These are phyloP conservation scores for Mycosphaerella arachidis DNA, from an alignment of 2,329 filamentous ascomycete species.

Conservation along the genomic window DNA sequence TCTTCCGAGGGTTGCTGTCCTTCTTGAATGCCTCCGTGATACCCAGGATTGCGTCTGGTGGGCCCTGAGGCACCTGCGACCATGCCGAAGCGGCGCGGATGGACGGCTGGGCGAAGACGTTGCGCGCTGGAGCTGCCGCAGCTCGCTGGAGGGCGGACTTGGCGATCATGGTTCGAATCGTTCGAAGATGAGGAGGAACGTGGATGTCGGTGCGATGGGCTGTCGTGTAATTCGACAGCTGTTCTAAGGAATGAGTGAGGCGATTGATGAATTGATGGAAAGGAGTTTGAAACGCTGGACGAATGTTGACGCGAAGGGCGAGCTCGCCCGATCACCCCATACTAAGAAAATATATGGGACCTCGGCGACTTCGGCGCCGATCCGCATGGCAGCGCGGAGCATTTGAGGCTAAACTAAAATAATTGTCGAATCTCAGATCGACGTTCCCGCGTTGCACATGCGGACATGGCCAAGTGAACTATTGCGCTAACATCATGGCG, in stretches of 20 bases:
- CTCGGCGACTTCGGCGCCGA: background rate
- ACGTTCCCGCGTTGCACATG: background rate
- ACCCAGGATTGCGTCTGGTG: conserved; percentile 73
- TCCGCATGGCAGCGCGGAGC: background rate
- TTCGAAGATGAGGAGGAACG: background rate
- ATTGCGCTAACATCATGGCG: conserved; percentile 5
- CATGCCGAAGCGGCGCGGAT: conserved; percentile 72
- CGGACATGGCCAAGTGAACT: conserved; percentile 4
- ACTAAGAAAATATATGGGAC: background rate
- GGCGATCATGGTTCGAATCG: conserved; percentile 26
- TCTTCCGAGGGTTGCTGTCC: conserved; percentile 89
- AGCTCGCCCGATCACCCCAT: background rate
- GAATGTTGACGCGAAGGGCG: background rate
- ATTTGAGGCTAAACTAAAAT: no score
- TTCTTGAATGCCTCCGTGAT: conserved; percentile 99
- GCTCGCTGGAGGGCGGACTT: conserved; percentile 30
- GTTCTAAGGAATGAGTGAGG: background rate
- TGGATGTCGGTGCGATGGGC: background rate
- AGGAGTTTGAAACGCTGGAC: background rate
- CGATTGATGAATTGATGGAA: background rate
- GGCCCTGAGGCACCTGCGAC: conserved; percentile 87
- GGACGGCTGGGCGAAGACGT: conserved; percentile 32
- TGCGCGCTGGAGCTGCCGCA: conserved; percentile 24
- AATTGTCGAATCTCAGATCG: background rate
- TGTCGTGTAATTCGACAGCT: background rate